Conservation (phyloP, 2,329 filamentous ascomycete genomes). For the Blastomyces parvus region DNA sequence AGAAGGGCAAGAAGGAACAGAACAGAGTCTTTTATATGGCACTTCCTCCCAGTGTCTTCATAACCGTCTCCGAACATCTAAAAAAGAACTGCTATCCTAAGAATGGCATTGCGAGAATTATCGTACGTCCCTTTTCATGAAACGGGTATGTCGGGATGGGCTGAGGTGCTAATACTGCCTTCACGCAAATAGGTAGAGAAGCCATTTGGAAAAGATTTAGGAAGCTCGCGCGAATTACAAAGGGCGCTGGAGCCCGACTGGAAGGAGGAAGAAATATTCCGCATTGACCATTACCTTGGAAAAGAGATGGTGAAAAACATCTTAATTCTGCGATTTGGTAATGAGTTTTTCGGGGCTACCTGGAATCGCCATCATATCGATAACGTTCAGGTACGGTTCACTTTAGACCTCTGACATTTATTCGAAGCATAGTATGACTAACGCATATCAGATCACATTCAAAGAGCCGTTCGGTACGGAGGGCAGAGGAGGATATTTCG, state of each 20-base stretch:
- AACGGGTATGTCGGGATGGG: too few relatives aligned
- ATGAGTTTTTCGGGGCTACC: slow-evolving; percentile 95
- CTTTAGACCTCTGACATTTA: not conserved
- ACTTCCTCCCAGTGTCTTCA: slow-evolving; percentile 94
- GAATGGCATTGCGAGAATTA: slow-evolving; percentile 83
- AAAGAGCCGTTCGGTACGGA: slow-evolving; percentile 99
- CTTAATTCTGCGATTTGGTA: slow-evolving; percentile 92
- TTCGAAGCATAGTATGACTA: not conserved
- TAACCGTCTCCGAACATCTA: slow-evolving; percentile 89
- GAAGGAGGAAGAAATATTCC: slow-evolving; percentile 98
- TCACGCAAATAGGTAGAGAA: slow-evolving; percentile 69
- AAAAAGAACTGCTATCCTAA: slow-evolving; percentile 95
- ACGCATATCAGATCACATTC: slow-evolving; percentile 65
- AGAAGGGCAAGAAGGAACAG: slow-evolving; percentile 70
- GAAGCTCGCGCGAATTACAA: slow-evolving; percentile 87
- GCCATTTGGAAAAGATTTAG: slow-evolving; percentile 95
- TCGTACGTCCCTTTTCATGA: slow-evolving; percentile 50
- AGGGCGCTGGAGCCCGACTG: slow-evolving; percentile 93
- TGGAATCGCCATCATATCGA: slow-evolving; percentile 99
- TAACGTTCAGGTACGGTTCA: slow-evolving; percentile 63
- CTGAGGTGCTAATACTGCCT: not conserved
- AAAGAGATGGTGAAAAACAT: slow-evolving; percentile 99
- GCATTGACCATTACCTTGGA: slow-evolving; percentile 97
- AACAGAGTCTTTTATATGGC: slow-evolving; percentile 99
- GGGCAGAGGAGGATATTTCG: slow-evolving; percentile 95